A percentile compares a stretch with the other conserved stretches of the same genome.
phyloP scores from a whole-genome alignment of 2,329 filamentous ascomycete genomes.

The Stemphylium beticola region DNA sequence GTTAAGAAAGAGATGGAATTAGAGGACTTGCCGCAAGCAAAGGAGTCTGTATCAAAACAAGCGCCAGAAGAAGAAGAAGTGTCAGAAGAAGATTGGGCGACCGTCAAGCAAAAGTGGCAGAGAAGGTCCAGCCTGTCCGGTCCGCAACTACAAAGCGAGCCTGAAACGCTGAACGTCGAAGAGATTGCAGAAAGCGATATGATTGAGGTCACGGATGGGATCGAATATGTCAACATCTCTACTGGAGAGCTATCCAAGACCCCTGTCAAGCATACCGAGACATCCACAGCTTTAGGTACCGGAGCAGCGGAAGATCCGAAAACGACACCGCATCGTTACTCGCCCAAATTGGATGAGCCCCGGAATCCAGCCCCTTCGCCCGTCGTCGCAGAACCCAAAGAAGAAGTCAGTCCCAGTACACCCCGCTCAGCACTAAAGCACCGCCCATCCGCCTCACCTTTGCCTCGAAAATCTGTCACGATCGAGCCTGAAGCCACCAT shows the following conservation, averaged over 20 bases:
- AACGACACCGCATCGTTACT: not conserved
- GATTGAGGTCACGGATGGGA: not conserved
- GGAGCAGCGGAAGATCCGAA: not conserved
- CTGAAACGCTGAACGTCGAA: not conserved
- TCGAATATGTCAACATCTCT: not conserved
- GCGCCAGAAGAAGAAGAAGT: not conserved
- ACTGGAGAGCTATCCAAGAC: not conserved
- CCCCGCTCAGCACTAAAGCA: not conserved
- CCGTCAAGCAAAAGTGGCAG: not conserved
- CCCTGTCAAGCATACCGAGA: not conserved
- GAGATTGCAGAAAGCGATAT: not conserved
- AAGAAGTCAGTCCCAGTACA: not conserved
- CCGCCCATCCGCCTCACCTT: not conserved
- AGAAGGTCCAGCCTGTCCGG: not conserved
- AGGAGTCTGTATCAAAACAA: not conserved
- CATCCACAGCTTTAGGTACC: not conserved
- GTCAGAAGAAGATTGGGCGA: not conserved
- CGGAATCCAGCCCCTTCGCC: not conserved
- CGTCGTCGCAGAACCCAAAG: too few species aligned
- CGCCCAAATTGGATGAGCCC: too few species aligned
- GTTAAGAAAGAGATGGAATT: not conserved
- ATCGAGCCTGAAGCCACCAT: conserved; percentile 2
- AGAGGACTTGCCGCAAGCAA: not conserved
- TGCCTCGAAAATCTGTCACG: not conserved
- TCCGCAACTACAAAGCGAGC: not conserved